A percentile compares a stretch with the other conserved stretches of the same genome.
These are phyloP conservation scores for Rosa multiflora DNA, from an alignment of 306 rosid species.

Conservation along the genomic window DNA sequence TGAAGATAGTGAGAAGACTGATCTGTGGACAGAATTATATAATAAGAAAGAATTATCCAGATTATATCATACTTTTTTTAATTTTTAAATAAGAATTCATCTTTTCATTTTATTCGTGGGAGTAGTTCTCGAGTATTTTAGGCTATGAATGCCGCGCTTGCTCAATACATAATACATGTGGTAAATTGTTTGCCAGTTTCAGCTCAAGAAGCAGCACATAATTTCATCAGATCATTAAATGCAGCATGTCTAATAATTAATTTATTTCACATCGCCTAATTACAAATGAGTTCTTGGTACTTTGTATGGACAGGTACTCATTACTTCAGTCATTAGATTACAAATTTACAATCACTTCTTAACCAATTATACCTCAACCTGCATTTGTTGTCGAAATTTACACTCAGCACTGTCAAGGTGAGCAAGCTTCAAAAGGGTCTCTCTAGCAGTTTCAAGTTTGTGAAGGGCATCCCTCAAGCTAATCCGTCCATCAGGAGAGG, in stretches of 20 bases:
- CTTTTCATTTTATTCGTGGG: too few relatives aligned
- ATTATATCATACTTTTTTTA: too few relatives aligned
- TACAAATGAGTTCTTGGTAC: neutral
- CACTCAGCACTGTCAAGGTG: neutral
- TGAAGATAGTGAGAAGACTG: too few relatives aligned
- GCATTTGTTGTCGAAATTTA: neutral
- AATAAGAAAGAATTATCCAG: too few relatives aligned
- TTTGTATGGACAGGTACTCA: neutral
- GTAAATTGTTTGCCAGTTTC: neutral
- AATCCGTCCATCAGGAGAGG: conserved; percentile 49
- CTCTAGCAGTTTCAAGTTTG: conserved; percentile 42
- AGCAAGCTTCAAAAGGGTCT: conserved; percentile 29
- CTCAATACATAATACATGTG: neutral
- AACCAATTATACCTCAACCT: neutral
- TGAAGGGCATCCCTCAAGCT: conserved; percentile 45
- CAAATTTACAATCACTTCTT: neutral
- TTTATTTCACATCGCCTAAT: too few relatives aligned
- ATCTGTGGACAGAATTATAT: too few relatives aligned
- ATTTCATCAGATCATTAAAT: too few relatives aligned
- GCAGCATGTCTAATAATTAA: neutral
- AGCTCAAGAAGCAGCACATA: neutral
- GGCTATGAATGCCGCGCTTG: neutral
- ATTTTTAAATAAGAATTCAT: too few relatives aligned
- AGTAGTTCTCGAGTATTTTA: too few relatives aligned
- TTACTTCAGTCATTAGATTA: neutral